Evolutionary conservation across 768 basidiomycete genomes (phyloP), one percentile per base, ranked within the genome.

Genomic region (Scleroderma citrinum): DNA sequence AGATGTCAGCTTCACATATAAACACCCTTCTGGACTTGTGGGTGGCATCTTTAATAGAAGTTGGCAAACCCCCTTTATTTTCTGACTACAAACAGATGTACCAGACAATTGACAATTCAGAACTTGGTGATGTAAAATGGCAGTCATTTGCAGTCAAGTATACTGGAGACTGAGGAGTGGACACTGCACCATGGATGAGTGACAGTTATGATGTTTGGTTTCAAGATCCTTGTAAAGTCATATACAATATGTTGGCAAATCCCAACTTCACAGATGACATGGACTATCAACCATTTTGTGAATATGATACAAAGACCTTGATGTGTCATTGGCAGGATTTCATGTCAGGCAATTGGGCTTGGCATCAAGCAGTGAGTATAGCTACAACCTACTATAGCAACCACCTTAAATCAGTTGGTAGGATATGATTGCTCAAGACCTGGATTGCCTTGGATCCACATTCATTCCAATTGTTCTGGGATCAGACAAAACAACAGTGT

Each of bases 401-500:
- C 26, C 26, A 8, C 26, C 26, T 29, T 29, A 29, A n/a, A 29
- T 29, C 26, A 29, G 26, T 29, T 29, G 26, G 26, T 29, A 29
- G 26, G 26, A 29, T 29, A 29, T 29, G 26, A 29, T 29, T 29
- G 26, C 26, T 29, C 26, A 29, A 29, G 26, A 29, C 26, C 26
- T 7, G 1, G 13, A 17, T 7, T 51, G 39, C 2, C 47, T 57
- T 14, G 56, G 57, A 0, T 45, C 52, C 2, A 52, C 48, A 32
- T 42, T 55, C 12, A 49, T 56, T 1, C 56, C 56, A 2, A 48
- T 54, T 10, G 50, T 60, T 26, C 44, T 57, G 20, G 59, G 57
- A 5, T 56, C 52, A 23, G 59, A 60, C 48, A 60, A 60, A 45
- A 60, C 59, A 8, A 59, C 56, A 7, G 57, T 60, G 0, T 59